Evolutionary conservation across 495 filamentous ascomycete species (phyloP).

Genomic region (Aspergillus funiculosus): DNA sequence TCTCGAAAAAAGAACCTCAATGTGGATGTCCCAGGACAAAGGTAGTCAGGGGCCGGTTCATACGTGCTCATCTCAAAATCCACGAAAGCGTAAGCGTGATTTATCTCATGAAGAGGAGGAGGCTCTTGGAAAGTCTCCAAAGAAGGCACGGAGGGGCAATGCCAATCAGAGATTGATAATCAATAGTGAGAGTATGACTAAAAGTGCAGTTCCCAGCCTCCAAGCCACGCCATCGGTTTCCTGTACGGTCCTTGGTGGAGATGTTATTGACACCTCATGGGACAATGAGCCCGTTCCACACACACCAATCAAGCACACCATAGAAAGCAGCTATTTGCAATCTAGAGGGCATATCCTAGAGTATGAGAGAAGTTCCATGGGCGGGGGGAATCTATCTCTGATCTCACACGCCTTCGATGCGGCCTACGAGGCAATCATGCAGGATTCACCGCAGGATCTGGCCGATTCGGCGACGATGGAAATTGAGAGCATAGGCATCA

Average conservation of each 20-base stretch:
- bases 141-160: not conserved
- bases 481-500: not conserved
- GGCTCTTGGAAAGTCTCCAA: not conserved
- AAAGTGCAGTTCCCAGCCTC: not conserved
- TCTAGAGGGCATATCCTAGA: not conserved
- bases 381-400: not conserved
- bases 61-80: not conserved
- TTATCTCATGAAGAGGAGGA: not conserved
- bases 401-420: slow-evolving; percentile 6
- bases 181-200: not conserved
- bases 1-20: slow-evolving; percentile 16
- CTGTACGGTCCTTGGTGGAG: not conserved
- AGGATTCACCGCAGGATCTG: not conserved
- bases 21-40: slow-evolving; percentile 10
- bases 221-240: not conserved
- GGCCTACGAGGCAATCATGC: slow-evolving; percentile 14
- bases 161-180: not conserved
- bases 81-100: slow-evolving; percentile 4
- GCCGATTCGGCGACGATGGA: not conserved
- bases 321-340: not conserved
- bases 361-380: not conserved
- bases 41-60: not conserved
- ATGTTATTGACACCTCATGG: not conserved
- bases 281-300: not conserved
- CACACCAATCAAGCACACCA: not conserved